A percentile compares a stretch with the other conserved stretches of the same genome.
phyloP scores from a whole-genome alignment of 352 stramenopile species.

The Blastocystis sp. region DNA sequence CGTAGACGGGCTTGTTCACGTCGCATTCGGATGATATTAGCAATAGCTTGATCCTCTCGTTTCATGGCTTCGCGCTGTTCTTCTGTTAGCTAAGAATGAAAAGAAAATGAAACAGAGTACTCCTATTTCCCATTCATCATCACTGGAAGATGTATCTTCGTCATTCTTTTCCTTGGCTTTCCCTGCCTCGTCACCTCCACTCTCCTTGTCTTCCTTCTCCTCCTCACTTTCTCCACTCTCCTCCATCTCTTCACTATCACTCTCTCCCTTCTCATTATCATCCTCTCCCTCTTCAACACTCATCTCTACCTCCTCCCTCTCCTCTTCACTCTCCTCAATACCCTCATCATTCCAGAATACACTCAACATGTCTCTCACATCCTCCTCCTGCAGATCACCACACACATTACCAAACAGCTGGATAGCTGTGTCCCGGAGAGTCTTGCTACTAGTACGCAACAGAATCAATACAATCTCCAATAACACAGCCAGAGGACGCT shows the following conservation, averaged over 20 bases:
- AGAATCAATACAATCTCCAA: conserved; percentile 41
- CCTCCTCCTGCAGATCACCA: conserved; percentile 32
- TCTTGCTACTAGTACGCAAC: conserved; percentile 25
- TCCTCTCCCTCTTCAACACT: conserved; percentile 75
- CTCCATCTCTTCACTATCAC: conserved; percentile 85
- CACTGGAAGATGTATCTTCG: conserved; percentile 63
- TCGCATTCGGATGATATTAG: background rate
- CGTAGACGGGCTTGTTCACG: background rate
- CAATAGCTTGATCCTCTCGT: conserved; percentile 6
- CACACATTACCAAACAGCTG: conserved; percentile 1
- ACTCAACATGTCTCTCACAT: background rate
- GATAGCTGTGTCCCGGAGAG: background rate
- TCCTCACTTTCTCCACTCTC: conserved; percentile 84
- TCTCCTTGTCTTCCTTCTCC: conserved; percentile 85
- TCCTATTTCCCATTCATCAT: background rate
- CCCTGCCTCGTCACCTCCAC: conserved; percentile 77
- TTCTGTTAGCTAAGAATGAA: conserved; percentile 1
- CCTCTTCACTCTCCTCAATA: conserved; percentile 6
- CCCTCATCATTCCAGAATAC: conserved; percentile 45
- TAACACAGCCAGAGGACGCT: conserved; percentile 23
- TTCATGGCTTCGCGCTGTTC: conserved; percentile 1
- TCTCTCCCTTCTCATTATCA: conserved; percentile 77
- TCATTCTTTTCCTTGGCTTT: conserved; percentile 71
- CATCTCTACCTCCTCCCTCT: background rate
- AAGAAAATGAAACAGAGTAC: background rate